Conservation (phyloP, 441 rosid genomes). For the Corymbia citriodora region DNA sequence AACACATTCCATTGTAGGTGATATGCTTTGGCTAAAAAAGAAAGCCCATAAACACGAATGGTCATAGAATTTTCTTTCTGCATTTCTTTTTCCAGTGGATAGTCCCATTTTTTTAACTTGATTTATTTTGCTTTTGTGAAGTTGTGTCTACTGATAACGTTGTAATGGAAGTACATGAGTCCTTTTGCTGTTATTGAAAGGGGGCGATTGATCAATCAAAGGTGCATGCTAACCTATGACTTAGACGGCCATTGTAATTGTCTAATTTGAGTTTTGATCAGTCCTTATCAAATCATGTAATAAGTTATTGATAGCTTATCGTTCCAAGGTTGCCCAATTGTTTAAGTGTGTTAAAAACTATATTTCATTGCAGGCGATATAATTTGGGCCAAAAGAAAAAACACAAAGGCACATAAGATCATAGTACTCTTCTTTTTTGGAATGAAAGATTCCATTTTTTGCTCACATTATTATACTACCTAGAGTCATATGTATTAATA, state of each 20-base stretch:
- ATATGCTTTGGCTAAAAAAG: not conserved
- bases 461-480: not conserved
- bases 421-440: not conserved
- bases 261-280: not conserved
- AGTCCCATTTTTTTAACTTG: not conserved
- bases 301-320: not conserved
- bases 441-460: not conserved
- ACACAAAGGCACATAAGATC: not conserved
- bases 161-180: not conserved
- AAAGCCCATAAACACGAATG: not conserved
- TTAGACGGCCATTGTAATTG: not conserved
- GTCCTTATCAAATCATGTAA: not conserved
- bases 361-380: not conserved
- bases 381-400: not conserved
- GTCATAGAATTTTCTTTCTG: rapidly evolving
- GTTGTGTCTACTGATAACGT: not conserved
- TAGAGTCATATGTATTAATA: not conserved
- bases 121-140: not conserved
- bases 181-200: rapidly evolving
- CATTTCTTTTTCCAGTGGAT: rapidly evolving
- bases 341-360: not conserved
- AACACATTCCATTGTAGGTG: rapidly evolving
- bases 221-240: not conserved
- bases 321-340: not conserved
- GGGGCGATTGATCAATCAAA: not conserved